Base-by-base conservation (phyloP, 805 yeast genomes). In the Ogataea naganishii region DNA sequence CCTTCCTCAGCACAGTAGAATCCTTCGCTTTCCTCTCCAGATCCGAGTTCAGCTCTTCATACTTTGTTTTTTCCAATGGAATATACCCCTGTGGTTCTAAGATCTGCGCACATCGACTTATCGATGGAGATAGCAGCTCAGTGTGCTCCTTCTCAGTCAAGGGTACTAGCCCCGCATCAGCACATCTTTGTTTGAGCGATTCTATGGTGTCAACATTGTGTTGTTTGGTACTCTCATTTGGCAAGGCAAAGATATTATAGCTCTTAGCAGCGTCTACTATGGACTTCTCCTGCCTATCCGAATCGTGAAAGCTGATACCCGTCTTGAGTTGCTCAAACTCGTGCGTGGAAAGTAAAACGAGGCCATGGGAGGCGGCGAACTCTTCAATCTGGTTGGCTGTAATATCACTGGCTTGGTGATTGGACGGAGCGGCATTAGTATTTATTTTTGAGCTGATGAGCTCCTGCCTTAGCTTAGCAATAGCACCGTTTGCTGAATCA, bases 191-290 rank as follows among this genome's bases (percentile, higher is more conserved):
- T 15, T 34, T 36, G 25, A 41, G 28, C 15, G 32, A 21, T 13
- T 38, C 40, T 14, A 38, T n/a, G 7, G 36, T n/a, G 17, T 19
- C 24, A 15, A 23, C 14, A 14, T 35, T 19, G 16, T 35, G 25
- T 9, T 32, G 29, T 11, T 38, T 36, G 12, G 35, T 17, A 4
- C 29, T 24, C 26, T 47, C 52, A 28, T 41, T 49, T 7, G 56
- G 51, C 19, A 45, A 35, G 11, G 55, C 52, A 19, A 51, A 30
- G 11, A 51, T 24, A 20, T 49, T 45, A 18, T 34, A 46, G 4
- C 42, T 37, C 5, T 44, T 38, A 13, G 56, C 46, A 9, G 48
- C 46, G 14, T 38, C 34, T 6, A 47, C 28, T 15, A 49, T 44
- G 1, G 45, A 39, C 14, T 35, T 40, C 7, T 43, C 39, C 8